Evolutionary conservation across 495 filamentous ascomycete genomes (phyloP), one percentile per base, ranked within the genome.

Genomic region (Durotheca rogersii): DNA sequence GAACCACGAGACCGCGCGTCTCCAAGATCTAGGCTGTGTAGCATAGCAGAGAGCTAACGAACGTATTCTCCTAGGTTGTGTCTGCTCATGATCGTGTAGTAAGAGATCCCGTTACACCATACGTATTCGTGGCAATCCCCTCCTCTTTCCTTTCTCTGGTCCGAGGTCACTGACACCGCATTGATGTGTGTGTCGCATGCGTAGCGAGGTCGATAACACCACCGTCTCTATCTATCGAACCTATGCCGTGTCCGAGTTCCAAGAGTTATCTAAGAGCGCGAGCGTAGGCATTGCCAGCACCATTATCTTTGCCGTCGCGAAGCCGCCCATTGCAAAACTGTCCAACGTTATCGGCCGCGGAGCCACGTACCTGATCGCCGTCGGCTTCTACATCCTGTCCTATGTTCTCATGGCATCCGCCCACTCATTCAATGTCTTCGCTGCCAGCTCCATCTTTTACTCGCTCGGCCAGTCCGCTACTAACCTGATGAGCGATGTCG

Each of bases 21-120:
- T n/a, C n/a, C n/a, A n/a, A n/a, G n/a, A n/a, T n/a, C n/a, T n/a
- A n/a, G n/a, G n/a, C n/a, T n/a, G n/a, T n/a, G n/a, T n/a, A n/a
- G n/a, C n/a, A n/a, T n/a, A n/a, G n/a, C n/a, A 27, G 4, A 27
- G 9, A 27, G 23, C 23, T 27, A 27, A 27, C 44, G 58, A 65
- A 68, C 19, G 33, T 67, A 4, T 34, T 11, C 39, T 62, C 51
- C 9, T 68, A 62, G 60, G 2, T 17, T 64, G 17, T 59, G 47
- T 5, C 32, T 77, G 63, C 71, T 76, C 20, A 76, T 75, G 72
- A 62, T 76, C 41, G 67, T 71, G 25, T 77, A 72, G 71, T 72
- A 65, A 61, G 71, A 55, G 6, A 38, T 9, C 21, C 18, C 19
- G 10, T n/a, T n/a, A n/a, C n/a, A n/a, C n/a, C n/a, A n/a, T n/a